Percentiles rank a stretch among this genome's conserved stretches.
These are phyloP conservation scores for Zygosaccharomyces bisporus DNA, from an alignment of 805 yeast species.

Conservation along the genomic window DNA sequence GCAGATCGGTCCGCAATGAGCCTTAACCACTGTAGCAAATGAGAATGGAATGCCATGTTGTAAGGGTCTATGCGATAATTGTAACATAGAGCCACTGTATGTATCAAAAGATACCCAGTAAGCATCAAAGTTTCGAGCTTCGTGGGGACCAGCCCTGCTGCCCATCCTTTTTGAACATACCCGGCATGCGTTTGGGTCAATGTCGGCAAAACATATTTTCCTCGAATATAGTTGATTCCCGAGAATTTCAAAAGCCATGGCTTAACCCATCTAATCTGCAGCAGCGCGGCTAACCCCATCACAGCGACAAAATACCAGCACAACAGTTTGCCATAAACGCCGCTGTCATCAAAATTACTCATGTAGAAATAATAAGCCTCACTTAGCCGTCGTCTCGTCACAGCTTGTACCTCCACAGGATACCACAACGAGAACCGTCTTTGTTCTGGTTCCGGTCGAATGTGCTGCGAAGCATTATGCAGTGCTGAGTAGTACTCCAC, in stretches of 20 bases:
- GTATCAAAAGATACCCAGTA: constrained; percentile 19
- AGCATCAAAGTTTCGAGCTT: constrained; percentile 23
- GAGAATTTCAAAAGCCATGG: constrained; percentile 11
- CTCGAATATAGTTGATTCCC: constrained; percentile 18
- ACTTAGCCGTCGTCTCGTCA: constrained; percentile 9
- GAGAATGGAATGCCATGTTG: constrained; percentile 16
- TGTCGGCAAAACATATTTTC: constrained; percentile 18
- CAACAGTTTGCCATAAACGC: constrained; percentile 14
- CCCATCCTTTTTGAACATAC: constrained; percentile 11
- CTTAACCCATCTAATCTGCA: constrained; percentile 15
- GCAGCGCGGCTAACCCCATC: constrained; percentile 10
- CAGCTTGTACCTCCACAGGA: constrained; percentile 16
- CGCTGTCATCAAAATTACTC: constrained; percentile 22
- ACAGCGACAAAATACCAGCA: constrained; percentile 17
- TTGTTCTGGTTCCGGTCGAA: not conserved
- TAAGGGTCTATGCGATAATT: constrained; percentile 19
- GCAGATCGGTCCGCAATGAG: constrained; percentile 47
- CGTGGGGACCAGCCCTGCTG: constrained; percentile 22
- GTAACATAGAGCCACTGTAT: constrained; percentile 12
- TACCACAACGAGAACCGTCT: not conserved
- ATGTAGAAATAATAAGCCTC: constrained; percentile 21
- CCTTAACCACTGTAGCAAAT: constrained; percentile 22
- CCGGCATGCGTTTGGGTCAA: constrained; percentile 21
- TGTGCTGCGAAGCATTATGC: constrained; percentile 18
- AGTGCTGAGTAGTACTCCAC: constrained; percentile 15